Percentiles rank a stretch among this genome's conserved stretches.
These are phyloP conservation scores for Globisporangium irregulare DNA, from an alignment of 352 stramenopile genomes.

Conservation along the genomic window DNA sequence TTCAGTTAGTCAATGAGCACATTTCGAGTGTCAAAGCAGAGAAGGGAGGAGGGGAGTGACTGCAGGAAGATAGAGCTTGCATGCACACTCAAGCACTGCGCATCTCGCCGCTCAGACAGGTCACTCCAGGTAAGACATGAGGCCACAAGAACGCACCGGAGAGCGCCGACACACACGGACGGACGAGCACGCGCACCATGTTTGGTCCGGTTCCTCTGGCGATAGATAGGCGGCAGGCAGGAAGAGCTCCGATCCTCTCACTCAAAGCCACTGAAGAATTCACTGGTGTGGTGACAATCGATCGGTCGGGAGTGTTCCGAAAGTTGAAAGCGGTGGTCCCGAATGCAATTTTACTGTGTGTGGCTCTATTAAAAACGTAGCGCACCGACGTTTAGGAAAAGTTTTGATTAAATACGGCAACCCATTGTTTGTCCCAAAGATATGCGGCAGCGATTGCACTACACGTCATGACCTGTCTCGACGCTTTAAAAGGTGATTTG, in stretches of 20 bases:
- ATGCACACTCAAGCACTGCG: background rate
- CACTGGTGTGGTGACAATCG: constrained; percentile 16
- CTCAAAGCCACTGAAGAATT: constrained; percentile 17
- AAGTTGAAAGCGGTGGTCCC: background rate
- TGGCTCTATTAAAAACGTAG: too few species aligned
- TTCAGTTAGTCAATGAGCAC: background rate
- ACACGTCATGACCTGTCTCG: constrained; percentile 5
- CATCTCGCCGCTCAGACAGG: background rate
- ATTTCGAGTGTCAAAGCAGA: background rate
- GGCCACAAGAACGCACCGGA: background rate
- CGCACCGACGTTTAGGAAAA: too few species aligned
- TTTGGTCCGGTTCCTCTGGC: constrained; percentile 10
- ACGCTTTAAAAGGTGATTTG: constrained; percentile 2
- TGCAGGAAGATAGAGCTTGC: background rate
- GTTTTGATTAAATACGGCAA: too few species aligned
- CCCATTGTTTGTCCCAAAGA: background rate
- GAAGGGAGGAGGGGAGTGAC: background rate
- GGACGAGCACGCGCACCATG: constrained; percentile 75
- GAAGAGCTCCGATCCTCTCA: constrained; percentile 9
- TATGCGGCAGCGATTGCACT: background rate
- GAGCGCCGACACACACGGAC: constrained; percentile 42
- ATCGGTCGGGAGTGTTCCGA: constrained; percentile 5
- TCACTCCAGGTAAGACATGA: background rate
- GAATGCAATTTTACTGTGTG: background rate
- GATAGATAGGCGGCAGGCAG: background rate